A percentile compares a stretch with the other conserved stretches of the same genome.
These are phyloP conservation scores for Lactarius tabidus DNA, from an alignment of 768 basidiomycete genomes.

Conservation along the genomic window DNA sequence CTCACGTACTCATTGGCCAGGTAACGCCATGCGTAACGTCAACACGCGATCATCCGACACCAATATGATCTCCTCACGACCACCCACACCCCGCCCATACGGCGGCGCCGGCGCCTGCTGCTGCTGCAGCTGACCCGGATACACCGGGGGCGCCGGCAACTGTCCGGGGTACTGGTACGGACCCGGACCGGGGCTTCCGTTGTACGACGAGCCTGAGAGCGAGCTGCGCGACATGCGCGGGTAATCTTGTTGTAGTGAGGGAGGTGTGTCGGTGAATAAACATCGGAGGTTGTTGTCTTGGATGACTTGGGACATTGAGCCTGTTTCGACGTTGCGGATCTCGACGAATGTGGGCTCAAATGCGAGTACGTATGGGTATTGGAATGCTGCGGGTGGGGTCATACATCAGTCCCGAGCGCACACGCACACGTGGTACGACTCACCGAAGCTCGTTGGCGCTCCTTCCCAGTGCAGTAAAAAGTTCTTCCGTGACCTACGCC, in stretches of 20 bases:
- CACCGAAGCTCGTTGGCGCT: constrained; percentile 89
- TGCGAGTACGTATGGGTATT: constrained; percentile 94
- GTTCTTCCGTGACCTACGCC: constrained; percentile 81
- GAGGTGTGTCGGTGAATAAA: constrained; percentile 90
- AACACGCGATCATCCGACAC: constrained; percentile 81
- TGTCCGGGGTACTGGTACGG: constrained; percentile 43
- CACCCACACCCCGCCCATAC: constrained; percentile 39
- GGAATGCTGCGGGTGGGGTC: constrained; percentile 60
- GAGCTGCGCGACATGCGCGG: constrained; percentile 30
- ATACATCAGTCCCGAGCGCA: not conserved
- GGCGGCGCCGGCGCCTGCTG: too few species aligned
- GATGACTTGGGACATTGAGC: constrained; percentile 89
- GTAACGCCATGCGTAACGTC: constrained; percentile 51
- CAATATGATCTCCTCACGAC: constrained; percentile 89
- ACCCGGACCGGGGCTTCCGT: too few species aligned
- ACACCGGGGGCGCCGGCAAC: constrained; percentile 36
- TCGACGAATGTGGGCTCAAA: constrained; percentile 97
- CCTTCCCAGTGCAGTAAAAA: too few species aligned
- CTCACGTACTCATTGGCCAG: constrained; percentile 27
- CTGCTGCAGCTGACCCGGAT: constrained; percentile 35
- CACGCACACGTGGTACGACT: constrained; percentile 33
- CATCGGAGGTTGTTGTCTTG: constrained; percentile 87
- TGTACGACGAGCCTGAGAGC: constrained; percentile 16
- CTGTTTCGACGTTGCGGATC: constrained; percentile 92
- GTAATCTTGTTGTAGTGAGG: constrained; percentile 62